Conservation (phyloP, 306 rosid genomes). For the Carpinus fangiana region DNA sequence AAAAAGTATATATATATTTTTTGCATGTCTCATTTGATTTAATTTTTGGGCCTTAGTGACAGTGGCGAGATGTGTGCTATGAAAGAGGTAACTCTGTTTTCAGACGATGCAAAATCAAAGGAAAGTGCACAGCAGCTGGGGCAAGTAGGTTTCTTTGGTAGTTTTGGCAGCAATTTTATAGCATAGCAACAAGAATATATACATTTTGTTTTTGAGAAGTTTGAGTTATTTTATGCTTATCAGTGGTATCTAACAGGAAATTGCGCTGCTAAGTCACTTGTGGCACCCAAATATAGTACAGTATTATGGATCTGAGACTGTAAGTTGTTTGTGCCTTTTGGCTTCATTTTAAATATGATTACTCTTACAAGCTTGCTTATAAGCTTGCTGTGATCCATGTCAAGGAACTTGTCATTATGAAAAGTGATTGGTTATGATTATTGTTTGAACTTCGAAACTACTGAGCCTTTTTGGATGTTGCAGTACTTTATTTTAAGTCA, state of each 20-base stretch:
- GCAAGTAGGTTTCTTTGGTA: constrained; percentile 56
- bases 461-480: not conserved
- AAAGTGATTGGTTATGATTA: not conserved
- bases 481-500: not conserved
- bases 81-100: constrained; percentile 97
- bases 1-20: not conserved
- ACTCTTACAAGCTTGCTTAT: not conserved
- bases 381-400: constrained; percentile 3
- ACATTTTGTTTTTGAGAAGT: constrained; percentile 16
- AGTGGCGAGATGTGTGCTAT: constrained; percentile 99
- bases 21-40: constrained; percentile 33
- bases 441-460: not conserved
- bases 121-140: constrained; percentile 91
- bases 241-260: constrained; percentile 41
- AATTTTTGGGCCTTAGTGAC: constrained; percentile 56
- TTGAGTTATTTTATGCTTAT: constrained; percentile 13
- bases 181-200: not conserved
- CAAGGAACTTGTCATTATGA: not conserved
- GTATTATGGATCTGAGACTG: constrained; percentile 89
- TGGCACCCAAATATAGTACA: constrained; percentile 96
- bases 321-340: constrained; percentile 43
- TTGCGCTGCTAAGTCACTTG: constrained; percentile 76
- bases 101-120: constrained; percentile 94
- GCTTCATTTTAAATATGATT: not conserved
- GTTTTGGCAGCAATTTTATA: constrained; percentile 11